Base-by-base conservation (phyloP, 495 filamentous ascomycete species). In the Hypoxylon fuscum region DNA sequence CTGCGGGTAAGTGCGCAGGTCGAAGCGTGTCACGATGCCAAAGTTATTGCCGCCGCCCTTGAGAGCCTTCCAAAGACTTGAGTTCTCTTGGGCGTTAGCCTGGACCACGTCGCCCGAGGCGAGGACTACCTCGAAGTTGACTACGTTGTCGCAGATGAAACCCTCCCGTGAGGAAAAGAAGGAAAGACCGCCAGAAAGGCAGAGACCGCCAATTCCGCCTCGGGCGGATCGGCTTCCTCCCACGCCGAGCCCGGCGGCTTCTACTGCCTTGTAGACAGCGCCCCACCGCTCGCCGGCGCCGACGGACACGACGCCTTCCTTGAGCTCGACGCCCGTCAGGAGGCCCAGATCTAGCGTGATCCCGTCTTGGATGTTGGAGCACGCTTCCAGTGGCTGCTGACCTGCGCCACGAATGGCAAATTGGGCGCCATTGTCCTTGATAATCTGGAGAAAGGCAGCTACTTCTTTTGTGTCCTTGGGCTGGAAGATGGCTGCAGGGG, bases 31-130 rank as follows among this genome's bases (percentile, higher is more conserved):
- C n/a, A 48, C 54, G 79, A n/a, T n/a, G n/a, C n/a, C n/a, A n/a
- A n/a, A n/a, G n/a, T n/a, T n/a, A n/a, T n/a, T n/a, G n/a, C n/a
- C 81, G 5, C 81, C 82, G 6, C 81, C 83, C 25, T 72, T 71
- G 0, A 84, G 66, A 8, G 83, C 83, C 81, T 74, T 83, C 74
- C 81, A 86, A 7, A 85, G 76, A 21, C 85, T 83, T 0, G 75
- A 45, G 32, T 85, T 68, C 21, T 65, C 64, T 10, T 65, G 44
- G 11, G 74, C 54, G 18, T 72, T 76, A 0, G 78, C 79, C 0
- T 75, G 81, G 10, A 81, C 73, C 25, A 80, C 72, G 9, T 66
- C 55, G 8, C 82, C 82, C 18, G 78, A 72, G 14, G 79, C 70
- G 2, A 78, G 69, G 9, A 85, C 81, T 20, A 85, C 76, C 43